A percentile compares a stretch with the other conserved stretches of the same genome.
Evolutionary conservation across 2,329 filamentous ascomycete genomes (phyloP).

Genomic region (Ophioceras dolichostomum): DNA sequence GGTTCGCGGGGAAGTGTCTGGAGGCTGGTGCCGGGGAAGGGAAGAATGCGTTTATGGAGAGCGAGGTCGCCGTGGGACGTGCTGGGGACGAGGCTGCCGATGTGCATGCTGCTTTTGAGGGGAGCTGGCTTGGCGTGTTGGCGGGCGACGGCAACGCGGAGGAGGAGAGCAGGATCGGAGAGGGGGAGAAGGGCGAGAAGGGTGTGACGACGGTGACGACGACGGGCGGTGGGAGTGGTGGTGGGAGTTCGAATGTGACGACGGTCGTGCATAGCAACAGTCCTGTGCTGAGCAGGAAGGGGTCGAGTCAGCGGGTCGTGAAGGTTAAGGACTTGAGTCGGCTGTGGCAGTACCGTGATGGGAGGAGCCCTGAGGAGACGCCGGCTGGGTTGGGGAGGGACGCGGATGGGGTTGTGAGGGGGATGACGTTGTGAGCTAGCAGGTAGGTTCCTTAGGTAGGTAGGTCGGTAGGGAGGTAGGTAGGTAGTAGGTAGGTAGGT

Average conservation of each 20-base stretch:
- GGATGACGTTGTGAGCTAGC: neutral
- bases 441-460: neutral
- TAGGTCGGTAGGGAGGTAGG: neutral
- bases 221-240: too few relatives aligned
- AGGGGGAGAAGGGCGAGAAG: too few relatives aligned
- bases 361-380: conserved; percentile 33
- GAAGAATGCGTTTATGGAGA: conserved; percentile 48
- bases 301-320: conserved; percentile 18
- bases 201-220: too few relatives aligned
- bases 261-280: conserved; percentile 1
- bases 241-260: too few relatives aligned
- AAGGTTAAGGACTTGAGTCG: conserved; percentile 49
- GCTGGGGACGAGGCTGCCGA: conserved; percentile 29
- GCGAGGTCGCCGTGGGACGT: conserved; percentile 32
- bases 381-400: conserved; percentile 12
- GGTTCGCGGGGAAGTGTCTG: conserved; percentile 22
- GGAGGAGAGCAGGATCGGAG: conserved; percentile 7
- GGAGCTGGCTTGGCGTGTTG: conserved; percentile 29
- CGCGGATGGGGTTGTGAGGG: neutral
- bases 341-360: conserved; percentile 52
- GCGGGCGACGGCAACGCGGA: conserved; percentile 19
- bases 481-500: neutral
- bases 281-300: conserved; percentile 9
- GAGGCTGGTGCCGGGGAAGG: conserved; percentile 23
- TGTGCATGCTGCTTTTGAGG: conserved; percentile 32